phyloP scores from a whole-genome alignment of 1,284 basidiomycete genomes.

The Cryptococcus sp. region DNA sequence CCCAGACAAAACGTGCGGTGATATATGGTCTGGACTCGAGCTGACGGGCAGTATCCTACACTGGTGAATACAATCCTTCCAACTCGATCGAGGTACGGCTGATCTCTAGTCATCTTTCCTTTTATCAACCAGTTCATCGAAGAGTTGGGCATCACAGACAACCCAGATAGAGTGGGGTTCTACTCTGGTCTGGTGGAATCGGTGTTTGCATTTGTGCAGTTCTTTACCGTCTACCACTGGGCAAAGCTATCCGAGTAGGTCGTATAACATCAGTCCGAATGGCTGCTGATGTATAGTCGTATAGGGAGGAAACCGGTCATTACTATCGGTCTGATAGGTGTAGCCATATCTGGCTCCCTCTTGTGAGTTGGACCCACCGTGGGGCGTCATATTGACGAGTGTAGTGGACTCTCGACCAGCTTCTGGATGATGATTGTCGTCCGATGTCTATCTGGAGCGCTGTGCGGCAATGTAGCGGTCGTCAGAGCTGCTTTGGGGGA shows the following conservation, averaged over 20 bases:
- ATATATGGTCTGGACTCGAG: background rate
- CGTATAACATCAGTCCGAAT: background rate
- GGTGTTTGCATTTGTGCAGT: conserved; percentile 43
- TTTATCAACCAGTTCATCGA: conserved; percentile 50
- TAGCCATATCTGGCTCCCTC: conserved; percentile 35
- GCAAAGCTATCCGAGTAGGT: conserved; percentile 42
- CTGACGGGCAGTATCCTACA: conserved; percentile 27
- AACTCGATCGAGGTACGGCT: background rate
- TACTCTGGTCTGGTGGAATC: conserved; percentile 45
- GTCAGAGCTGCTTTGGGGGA: conserved; percentile 43
- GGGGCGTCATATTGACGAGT: background rate
- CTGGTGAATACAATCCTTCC: conserved; percentile 11
- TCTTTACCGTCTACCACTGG: conserved; percentile 46
- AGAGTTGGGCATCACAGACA: conserved; percentile 44
- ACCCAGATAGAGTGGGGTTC: conserved; percentile 44
- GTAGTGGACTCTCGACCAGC: conserved; percentile 36
- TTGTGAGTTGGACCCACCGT: conserved; percentile 23
- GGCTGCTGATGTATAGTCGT: conserved; percentile 20
- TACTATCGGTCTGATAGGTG: conserved; percentile 34
- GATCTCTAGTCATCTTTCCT: conserved; percentile 46
- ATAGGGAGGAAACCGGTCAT: conserved; percentile 42
- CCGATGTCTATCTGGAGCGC: conserved; percentile 34
- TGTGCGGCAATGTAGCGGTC: conserved; percentile 45
- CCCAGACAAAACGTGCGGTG: no score
- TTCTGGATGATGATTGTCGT: conserved; percentile 40